These are phyloP conservation scores for Copromyces sp. DNA, from an alignment of 495 filamentous ascomycete genomes.

Conservation along the genomic window DNA sequence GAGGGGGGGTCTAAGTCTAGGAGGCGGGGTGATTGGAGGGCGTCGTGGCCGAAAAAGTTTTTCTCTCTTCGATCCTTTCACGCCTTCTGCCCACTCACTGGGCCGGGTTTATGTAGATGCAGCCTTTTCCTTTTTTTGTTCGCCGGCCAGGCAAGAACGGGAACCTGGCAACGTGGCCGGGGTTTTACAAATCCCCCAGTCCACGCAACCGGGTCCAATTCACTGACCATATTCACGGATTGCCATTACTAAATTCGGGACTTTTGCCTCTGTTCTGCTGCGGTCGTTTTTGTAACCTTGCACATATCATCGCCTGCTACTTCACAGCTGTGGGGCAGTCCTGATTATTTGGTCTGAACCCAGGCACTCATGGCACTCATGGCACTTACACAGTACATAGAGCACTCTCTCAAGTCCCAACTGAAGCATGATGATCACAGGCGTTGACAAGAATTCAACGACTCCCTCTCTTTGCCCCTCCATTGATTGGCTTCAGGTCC, in stretches of 20 bases:
- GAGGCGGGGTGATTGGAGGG: constrained; percentile 1
- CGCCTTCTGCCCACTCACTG: constrained; percentile 1
- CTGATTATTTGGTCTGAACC: not conserved
- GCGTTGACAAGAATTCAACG: not conserved
- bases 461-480: constrained; percentile 9
- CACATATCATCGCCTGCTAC: not conserved
- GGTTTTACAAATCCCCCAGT: not conserved
- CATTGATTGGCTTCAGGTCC: constrained; percentile 13
- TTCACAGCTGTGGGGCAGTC: constrained; percentile 5
- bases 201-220: not conserved
- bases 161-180: not conserved
- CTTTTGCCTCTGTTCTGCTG: not conserved
- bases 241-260: not conserved
- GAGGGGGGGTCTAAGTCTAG: not conserved
- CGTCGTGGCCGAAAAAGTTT: constrained; percentile 18
- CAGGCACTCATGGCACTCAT: not conserved
- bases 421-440: not conserved
- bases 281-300: not conserved
- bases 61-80: constrained; percentile 9
- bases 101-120: constrained; percentile 8
- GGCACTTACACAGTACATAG: not conserved
- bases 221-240: not conserved
- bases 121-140: constrained; percentile 1
- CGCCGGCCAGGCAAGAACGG: constrained; percentile 1
- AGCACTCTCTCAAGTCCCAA: not conserved